Conservation (phyloP, 441 rosid genomes). For the Corymbia calophylla region DNA sequence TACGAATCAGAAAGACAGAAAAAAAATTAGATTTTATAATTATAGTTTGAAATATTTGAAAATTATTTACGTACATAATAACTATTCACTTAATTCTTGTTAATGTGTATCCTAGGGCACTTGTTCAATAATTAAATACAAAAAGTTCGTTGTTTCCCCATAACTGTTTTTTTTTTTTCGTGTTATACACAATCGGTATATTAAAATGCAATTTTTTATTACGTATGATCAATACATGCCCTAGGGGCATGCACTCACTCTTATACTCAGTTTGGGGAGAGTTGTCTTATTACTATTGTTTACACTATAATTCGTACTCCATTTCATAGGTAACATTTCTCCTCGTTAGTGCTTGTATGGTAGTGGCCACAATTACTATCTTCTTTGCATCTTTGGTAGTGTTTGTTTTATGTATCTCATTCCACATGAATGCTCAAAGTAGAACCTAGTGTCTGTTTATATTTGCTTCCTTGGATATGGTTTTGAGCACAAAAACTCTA, state of each 20-base stretch:
- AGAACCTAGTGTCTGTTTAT: background rate
- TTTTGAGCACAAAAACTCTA: background rate
- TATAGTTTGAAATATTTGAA: rapidly evolving
- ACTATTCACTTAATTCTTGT: background rate
- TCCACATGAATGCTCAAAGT: background rate
- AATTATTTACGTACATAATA: background rate
- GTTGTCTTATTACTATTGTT: background rate
- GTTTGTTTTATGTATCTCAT: background rate
- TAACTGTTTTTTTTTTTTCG: background rate
- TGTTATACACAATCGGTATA: background rate
- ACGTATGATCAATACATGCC: background rate
- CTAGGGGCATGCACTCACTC: background rate
- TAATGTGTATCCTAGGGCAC: background rate
- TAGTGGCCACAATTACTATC: background rate
- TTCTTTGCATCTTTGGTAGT: background rate
- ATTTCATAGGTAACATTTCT: background rate
- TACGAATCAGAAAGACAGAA: rapidly evolving
- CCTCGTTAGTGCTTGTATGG: background rate
- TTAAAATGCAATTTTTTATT: background rate
- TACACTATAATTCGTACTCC: background rate
- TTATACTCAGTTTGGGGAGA: background rate
- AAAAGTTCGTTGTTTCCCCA: background rate
- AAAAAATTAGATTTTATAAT: background rate
- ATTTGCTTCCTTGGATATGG: background rate
- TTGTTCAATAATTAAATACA: background rate